Evolutionary conservation across 352 stramenopile genomes (phyloP), one percentile per base, ranked within the genome.

Genomic region (Phytophthora syringae): DNA sequence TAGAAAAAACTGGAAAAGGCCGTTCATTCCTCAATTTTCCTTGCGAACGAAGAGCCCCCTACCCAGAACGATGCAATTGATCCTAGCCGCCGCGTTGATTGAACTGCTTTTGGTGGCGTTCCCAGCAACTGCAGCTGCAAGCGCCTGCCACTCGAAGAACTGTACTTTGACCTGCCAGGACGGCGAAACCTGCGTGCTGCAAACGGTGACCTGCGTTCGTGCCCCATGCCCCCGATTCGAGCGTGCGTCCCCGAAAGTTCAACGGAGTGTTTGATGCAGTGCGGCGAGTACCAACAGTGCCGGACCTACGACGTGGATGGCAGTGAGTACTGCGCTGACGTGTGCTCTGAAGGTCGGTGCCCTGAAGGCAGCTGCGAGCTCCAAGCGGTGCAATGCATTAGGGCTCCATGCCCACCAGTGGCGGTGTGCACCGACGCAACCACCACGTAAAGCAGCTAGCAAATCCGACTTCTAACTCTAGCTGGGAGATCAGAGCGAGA

Each of bases 331-430:
- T 60, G 54, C 54, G 45, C 37, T n/a, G 47, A 55, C 47, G 37
- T 54, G 27, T 69, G 52, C 40, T 3, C 27, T 18, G 47, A 64
- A 11, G 53, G 37, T 12, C 36, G 43, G 13, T 70, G 52, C 5
- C 37, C 53, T 15, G 9, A 54, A 25, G 53, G 42, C 5, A 55
- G 28, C 11, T 64, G 53, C 39, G 47, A 58, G 24, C 47, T 64
- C 37, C 37, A 60, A 37, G 39, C 60, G 30, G 62, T 70, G 30
- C 54, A 65, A 20, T 70, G 53, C 18, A 59, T 64, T 30, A 52
- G 28, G 12, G 52, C 53, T 0, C 61, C 61, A 2, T 70, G 61
- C 47, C 62, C 54, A 40, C 62, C 32, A 3, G 24, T 65, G 40
- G 53, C 48, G 11, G 39, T 25, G 27, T 65, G 54, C 30, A 55